Evolutionary conservation across 1,284 basidiomycete species (phyloP), one percentile per base, ranked within the genome.

Genomic region (Coniophora puteana): DNA sequence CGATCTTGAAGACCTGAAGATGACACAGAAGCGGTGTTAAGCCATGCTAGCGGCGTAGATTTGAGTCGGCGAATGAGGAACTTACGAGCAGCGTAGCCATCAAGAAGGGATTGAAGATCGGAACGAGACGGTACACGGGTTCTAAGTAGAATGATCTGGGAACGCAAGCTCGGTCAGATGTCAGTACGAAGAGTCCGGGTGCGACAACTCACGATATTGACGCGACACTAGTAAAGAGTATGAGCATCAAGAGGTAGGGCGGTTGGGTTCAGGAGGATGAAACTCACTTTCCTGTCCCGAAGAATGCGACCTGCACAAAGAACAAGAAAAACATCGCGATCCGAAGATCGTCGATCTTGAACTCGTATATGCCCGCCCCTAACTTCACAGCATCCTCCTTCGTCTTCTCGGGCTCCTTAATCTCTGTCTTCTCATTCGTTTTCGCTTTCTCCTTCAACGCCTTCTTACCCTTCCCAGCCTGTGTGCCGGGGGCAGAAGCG

Each of bases 241-340:
- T n/a, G 33, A 32, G 43, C 31, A 42, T 39, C 18, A 50, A 21
- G 13, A 12, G 31, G 8, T 11, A 40, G n/a, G 24, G 24, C 14
- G 18, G 22, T 13, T 31, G 36, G 18, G 37, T 8, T 34, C 27
- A 25, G n/a, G 26, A 38, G 13, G 17, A 3, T 23, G 14, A 40
- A 4, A 74, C 86, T 59, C 63, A 88, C 87, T 90, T 90, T 65
- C 89, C 89, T 23, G 82, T 90, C 10, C 90, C 91, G 55, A 93
- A 92, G 65, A 93, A 93, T 4, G 83, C 90, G 36, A 90, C 76
- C 53, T 94, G 90, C 4, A 93, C 81, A 53, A 93, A 89, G 60
- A 91, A 88, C 45, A 94, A 63, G 66, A 92, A 93, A 58, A 90
- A 88, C 17, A 93, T 48, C 0, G 85, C 88, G 38, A 89, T 80